These are phyloP conservation scores for Coffea eugenioides DNA, from an alignment of 257 asterid species.

Conservation along the genomic window DNA sequence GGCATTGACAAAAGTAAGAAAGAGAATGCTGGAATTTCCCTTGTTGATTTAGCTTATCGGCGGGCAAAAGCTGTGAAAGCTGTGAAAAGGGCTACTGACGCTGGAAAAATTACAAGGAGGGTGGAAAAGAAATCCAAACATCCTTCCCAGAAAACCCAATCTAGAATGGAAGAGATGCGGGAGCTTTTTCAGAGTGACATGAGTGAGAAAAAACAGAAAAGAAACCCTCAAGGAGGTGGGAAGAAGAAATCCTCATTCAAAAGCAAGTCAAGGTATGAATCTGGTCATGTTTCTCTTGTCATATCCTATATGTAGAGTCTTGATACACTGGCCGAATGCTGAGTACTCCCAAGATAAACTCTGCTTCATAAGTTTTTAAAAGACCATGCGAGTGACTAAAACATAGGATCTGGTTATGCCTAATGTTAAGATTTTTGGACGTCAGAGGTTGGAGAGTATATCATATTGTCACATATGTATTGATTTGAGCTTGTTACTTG, in stretches of 20 bases:
- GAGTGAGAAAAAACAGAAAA: conserved; percentile 77
- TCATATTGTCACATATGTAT: not conserved
- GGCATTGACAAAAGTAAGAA: conserved; percentile 54
- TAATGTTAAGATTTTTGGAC: too few relatives aligned
- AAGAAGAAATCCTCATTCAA: conserved; percentile 78
- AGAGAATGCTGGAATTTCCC: conserved; percentile 61
- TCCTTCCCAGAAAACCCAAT: conserved; percentile 40
- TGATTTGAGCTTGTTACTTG: not conserved
- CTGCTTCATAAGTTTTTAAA: not conserved
- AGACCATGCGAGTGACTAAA: not conserved
- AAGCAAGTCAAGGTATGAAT: conserved; percentile 82
- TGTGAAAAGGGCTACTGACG: conserved; percentile 75
- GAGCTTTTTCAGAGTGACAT: conserved; percentile 83
- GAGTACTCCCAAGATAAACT: too few relatives aligned
- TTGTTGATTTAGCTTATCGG: conserved; percentile 90
- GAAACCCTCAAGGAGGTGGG: conserved; percentile 35
- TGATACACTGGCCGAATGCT: not conserved
- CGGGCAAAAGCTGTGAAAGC: conserved; percentile 97
- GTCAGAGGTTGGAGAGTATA: too few relatives aligned
- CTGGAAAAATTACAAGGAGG: conserved; percentile 74
- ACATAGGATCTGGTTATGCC: too few relatives aligned
- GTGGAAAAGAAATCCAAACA: conserved; percentile 44
- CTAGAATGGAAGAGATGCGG: conserved; percentile 76
- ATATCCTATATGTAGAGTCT: not conserved
- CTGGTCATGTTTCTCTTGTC: not conserved